These are phyloP conservation scores for Meyerozyma guilliermondii DNA, from an alignment of 1,139 yeast genomes.

Conservation along the genomic window DNA sequence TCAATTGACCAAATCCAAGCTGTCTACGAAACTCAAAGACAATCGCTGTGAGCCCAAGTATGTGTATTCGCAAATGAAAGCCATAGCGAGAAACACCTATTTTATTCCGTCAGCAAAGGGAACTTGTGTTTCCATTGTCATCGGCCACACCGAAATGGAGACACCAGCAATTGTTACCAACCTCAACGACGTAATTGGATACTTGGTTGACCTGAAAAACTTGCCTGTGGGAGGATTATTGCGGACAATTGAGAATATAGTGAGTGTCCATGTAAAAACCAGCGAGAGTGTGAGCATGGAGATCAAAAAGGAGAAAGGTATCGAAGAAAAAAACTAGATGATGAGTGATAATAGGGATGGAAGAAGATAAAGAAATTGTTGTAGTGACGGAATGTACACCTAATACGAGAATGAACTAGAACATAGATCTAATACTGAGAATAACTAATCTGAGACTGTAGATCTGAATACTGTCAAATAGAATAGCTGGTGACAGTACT, in stretches of 20 bases:
- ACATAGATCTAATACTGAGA: too few relatives aligned
- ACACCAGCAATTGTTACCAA: constrained; percentile 43
- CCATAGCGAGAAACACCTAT: constrained; percentile 56
- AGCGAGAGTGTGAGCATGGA: constrained; percentile 60
- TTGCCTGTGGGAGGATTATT: constrained; percentile 59
- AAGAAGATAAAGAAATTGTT: too few relatives aligned
- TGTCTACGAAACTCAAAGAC: constrained; percentile 40
- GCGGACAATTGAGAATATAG: constrained; percentile 34
- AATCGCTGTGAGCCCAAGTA: constrained; percentile 58
- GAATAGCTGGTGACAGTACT: too few relatives aligned
- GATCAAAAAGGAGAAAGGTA: constrained; percentile 11
- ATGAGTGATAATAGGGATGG: too few relatives aligned
- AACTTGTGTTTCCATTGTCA: constrained; percentile 41
- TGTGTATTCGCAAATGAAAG: constrained; percentile 54
- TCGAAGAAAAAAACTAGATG: too few relatives aligned
- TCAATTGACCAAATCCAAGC: constrained; percentile 24
- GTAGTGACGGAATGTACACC: too few relatives aligned
- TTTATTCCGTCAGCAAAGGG: constrained; percentile 60
- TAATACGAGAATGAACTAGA: too few relatives aligned
- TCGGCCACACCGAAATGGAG: constrained; percentile 50
- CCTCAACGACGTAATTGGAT: constrained; percentile 49
- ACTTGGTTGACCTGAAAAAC: constrained; percentile 42
- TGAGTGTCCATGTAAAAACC: constrained; percentile 55
- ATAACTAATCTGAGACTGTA: too few relatives aligned
- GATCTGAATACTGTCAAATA: too few relatives aligned